Evolutionary conservation across 352 stramenopile species (phyloP).

Genomic region (Thraustochytrium striatum): DNA sequence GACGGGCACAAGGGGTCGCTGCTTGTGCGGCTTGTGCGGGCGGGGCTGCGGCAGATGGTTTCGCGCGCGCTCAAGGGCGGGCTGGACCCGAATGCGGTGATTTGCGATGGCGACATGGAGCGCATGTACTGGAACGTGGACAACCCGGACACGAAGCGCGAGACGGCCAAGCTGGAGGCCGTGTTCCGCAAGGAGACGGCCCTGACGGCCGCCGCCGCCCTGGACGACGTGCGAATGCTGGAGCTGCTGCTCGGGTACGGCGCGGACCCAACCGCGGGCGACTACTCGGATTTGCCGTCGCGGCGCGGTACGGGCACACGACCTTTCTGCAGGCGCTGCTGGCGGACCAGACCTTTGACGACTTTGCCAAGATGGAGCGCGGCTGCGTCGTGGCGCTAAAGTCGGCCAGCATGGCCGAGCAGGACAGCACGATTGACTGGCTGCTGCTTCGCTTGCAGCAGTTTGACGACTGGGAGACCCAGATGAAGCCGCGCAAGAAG

Average conservation of each 20-base stretch:
- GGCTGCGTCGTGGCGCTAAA: constrained; percentile 35
- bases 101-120: constrained; percentile 32
- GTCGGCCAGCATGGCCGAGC: background rate
- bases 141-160: background rate
- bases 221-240: constrained; percentile 39
- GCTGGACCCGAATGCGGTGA: constrained; percentile 15
- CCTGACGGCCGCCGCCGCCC: constrained; percentile 7
- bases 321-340: constrained; percentile 11
- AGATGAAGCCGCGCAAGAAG: background rate
- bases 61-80: constrained; percentile 7
- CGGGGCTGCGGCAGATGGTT: background rate
- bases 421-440: constrained; percentile 30
- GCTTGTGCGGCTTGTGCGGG: constrained; percentile 34
- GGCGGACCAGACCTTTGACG: background rate
- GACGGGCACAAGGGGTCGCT: constrained; percentile 2
- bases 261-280: constrained; percentile 5
- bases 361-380: constrained; percentile 1
- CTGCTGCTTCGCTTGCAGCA: constrained; percentile 10
- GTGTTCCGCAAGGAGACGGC: constrained; percentile 20
- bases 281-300: constrained; percentile 29
- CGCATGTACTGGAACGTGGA: constrained; percentile 1
- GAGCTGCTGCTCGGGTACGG: constrained; percentile 15
- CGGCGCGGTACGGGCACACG: constrained; percentile 20
- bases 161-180: constrained; percentile 6
- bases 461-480: constrained; percentile 2